Percentiles rank a stretch among this genome's conserved stretches.
Conservation (phyloP, 75 land plant genomes). For the Pinus taeda region DNA sequence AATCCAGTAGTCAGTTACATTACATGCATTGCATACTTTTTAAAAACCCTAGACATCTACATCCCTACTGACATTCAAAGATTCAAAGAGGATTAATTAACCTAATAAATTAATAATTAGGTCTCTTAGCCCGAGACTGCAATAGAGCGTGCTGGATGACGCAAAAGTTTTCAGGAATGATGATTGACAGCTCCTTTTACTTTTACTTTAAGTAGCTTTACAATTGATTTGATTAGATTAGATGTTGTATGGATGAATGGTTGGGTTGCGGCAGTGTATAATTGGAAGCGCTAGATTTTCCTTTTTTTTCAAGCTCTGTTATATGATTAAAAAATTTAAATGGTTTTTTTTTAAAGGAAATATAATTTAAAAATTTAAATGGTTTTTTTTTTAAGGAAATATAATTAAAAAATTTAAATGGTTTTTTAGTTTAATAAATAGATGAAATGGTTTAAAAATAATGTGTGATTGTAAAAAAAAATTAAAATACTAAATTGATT, state of each 20-base stretch:
- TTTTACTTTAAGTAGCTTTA: neutral
- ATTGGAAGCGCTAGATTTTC: no score
- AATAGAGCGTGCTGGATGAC: slow-evolving; percentile 1
- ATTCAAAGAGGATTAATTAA: neutral
- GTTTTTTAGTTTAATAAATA: no score
- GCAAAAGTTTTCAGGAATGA: neutral
- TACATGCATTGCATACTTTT: neutral
- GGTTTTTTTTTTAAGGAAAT: no score
- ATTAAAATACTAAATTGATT: no score
- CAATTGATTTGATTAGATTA: neutral
- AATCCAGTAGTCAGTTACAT: neutral
- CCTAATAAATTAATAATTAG: neutral
- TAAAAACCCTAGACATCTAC: neutral
- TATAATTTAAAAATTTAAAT: no score
- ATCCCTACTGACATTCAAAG: neutral
- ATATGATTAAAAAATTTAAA: no score
- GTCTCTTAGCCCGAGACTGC: neutral
- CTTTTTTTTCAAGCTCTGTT: no score
- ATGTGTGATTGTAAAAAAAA: no score
- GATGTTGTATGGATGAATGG: neutral
- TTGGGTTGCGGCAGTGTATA: no score
- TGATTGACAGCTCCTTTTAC: slow-evolving; percentile 5
- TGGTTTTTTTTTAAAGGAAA: no score
- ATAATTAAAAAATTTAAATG: no score
- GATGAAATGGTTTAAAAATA: no score